phyloP scores from a whole-genome alignment of 2,329 filamentous ascomycete genomes.

The Botryotinia globosa region DNA sequence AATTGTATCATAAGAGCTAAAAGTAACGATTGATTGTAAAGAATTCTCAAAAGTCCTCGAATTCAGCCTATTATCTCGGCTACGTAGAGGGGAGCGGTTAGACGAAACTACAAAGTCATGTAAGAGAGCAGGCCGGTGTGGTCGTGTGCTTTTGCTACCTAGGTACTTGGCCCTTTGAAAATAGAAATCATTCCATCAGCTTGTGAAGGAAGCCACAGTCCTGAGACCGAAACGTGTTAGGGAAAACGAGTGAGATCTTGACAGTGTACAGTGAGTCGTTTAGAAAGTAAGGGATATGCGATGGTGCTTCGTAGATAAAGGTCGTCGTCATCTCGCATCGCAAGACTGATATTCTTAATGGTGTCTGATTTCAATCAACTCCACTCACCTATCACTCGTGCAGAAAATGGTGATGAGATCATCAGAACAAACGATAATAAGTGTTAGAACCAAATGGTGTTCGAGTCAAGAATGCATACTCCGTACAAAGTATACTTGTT shows the following conservation, averaged over 20 bases:
- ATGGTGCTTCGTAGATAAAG: background rate
- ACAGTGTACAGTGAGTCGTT: background rate
- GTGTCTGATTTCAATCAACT: background rate
- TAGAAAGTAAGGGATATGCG: background rate
- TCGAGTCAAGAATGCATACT: background rate
- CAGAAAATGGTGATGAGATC: background rate
- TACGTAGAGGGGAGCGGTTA: background rate
- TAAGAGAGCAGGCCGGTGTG: background rate
- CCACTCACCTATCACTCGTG: background rate
- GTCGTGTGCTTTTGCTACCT: background rate
- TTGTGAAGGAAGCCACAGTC: background rate
- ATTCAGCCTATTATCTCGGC: background rate
- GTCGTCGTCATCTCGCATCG: background rate
- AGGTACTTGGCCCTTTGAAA: background rate
- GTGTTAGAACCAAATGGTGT: background rate
- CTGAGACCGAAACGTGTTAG: background rate
- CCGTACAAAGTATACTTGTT: background rate
- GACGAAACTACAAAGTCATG: background rate
- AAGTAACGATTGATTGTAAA: background rate
- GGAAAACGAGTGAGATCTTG: background rate
- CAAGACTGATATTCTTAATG: background rate
- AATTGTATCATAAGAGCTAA: background rate
- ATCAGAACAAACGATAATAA: background rate
- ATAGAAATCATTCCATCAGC: background rate
- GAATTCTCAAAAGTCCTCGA: no score